Evolutionary conservation across 768 basidiomycete species (phyloP), one percentile per base, ranked within the genome.

Genomic region (Russula virescens): DNA sequence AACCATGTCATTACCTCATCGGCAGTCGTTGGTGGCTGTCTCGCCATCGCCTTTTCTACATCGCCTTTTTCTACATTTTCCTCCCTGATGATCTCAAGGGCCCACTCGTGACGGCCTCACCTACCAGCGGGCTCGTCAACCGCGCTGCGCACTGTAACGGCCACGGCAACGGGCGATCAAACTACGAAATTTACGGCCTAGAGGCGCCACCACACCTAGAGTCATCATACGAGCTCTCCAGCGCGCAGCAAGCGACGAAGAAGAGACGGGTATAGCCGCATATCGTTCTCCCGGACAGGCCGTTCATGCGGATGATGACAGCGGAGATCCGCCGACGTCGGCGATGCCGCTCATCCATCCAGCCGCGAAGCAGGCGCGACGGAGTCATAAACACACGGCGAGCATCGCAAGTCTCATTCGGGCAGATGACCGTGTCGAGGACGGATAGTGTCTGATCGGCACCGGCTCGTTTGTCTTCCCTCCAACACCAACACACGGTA

Each of bases 1-100:
- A 10, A 98, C 96, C 25, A 98, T 98, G 96, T 98, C 96, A 98
- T 77, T 98, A 98, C 79, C 88, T 99, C 71, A 94, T 99, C 76
- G 97, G 98, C 71, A n/a, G 91, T 98, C 71, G 91, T 94, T 53
- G 91, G 87, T 11, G 97, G 97, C 0, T 96, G 94, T 71, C 82
- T 99, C 66, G 88, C 95, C 51, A 87, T 88, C 42, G 81, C 83
- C 21, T 87, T 83, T 98, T 98, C 80, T 98, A 93, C 78, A 70
- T n/a, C n/a, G n/a, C n/a, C n/a, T 90, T 66, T 87, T 87, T 75
- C 85, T 98, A 68, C 1, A 70, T n/a, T n/a, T n/a, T n/a, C n/a
- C n/a, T n/a, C n/a, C n/a, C n/a, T n/a, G n/a, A n/a, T n/a, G n/a
- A n/a, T n/a, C n/a, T n/a, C n/a, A n/a, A n/a, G n/a, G n/a, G n/a